These are phyloP conservation scores for Cicer cuneatum DNA, from an alignment of 306 rosid species.

Conservation along the genomic window DNA sequence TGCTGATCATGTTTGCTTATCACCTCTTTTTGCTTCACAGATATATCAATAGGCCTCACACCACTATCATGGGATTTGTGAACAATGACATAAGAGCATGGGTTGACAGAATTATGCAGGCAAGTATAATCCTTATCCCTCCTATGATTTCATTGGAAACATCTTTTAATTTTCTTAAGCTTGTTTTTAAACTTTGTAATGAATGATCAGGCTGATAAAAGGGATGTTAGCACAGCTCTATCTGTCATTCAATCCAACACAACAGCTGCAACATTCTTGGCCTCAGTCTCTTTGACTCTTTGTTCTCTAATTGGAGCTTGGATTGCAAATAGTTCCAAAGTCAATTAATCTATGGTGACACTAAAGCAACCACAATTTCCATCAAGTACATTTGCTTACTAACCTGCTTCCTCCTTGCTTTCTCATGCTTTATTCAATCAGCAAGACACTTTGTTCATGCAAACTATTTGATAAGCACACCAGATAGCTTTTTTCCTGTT, in stretches of 20 bases:
- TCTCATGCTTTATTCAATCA: constrained; percentile 74
- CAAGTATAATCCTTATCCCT: constrained; percentile 31
- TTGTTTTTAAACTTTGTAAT: not conserved
- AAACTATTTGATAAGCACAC: constrained; percentile 71
- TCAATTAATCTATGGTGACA: constrained; percentile 67
- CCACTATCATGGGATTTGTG: constrained; percentile 76
- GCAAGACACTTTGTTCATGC: constrained; percentile 82
- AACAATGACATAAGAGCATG: constrained; percentile 74
- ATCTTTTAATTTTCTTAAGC: not conserved
- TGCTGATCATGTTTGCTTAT: constrained; percentile 71
- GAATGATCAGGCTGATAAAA: constrained; percentile 54
- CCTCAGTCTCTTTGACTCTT: constrained; percentile 65
- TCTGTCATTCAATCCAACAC: constrained; percentile 67
- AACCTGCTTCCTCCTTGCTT: constrained; percentile 73
- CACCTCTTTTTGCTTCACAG: constrained; percentile 69
- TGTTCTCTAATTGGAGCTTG: constrained; percentile 81
- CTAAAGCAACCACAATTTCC: constrained; percentile 51
- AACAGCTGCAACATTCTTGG: constrained; percentile 67
- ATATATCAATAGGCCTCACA: constrained; percentile 66
- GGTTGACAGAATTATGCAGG: constrained; percentile 82
- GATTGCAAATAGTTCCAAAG: constrained; percentile 62
- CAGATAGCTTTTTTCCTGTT: constrained; percentile 56
- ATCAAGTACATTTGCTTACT: constrained; percentile 70
- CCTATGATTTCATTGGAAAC: not conserved
- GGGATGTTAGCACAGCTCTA: constrained; percentile 51